Base-by-base conservation (phyloP, 1,139 yeast genomes). In the Geotrichum cucujoidarum region DNA sequence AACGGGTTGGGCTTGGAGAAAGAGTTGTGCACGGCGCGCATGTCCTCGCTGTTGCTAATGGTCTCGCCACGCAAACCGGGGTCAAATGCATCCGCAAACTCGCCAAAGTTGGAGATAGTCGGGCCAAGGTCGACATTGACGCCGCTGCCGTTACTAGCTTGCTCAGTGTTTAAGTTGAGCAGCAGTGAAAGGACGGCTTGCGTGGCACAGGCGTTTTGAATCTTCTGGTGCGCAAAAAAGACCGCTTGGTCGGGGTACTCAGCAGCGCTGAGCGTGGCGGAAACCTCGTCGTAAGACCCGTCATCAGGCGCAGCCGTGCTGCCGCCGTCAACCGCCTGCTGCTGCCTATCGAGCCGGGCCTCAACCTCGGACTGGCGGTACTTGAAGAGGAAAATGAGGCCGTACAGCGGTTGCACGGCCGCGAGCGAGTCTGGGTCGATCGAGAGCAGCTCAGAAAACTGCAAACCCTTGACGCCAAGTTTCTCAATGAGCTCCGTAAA, bases 151-250 rank as follows among this genome's bases (percentile, higher is more conserved):
- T 20, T 18, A 17, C 21, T 20, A 13, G 14, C 30, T 5, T 16
- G 21, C n/a, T 30, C 29, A 20, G 20, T 1, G 1, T 65, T 62
- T 49, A 73, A 72, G 55, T 74, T 73, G 52, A 82, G 60, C 46
- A 82, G 64, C 11, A 80, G 65, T 50, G 81, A 79, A 49, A 82
- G 66, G n/a, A 82, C 81, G 0, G 89, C 89, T 58, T 79, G 86
- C 1, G 89, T 82, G n/a, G 84, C 89, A 64, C 89, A 82, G 1
- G 89, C 87, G 59, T 82, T 80, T 56, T 79, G 81, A 45, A 81
- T 79, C 32, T 78, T 76, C 61, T 82, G 89, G 48, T 74, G 74
- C 5, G 87, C 87, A 60, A 82, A 82, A 61, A 80, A 81, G 11
- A 79, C 61, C 6, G 65, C 66, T 5, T 68, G 60, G 1, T 63